Evolutionary conservation across 2,329 filamentous ascomycete species (phyloP).

Genomic region (Cordyceps cateniannulata): DNA sequence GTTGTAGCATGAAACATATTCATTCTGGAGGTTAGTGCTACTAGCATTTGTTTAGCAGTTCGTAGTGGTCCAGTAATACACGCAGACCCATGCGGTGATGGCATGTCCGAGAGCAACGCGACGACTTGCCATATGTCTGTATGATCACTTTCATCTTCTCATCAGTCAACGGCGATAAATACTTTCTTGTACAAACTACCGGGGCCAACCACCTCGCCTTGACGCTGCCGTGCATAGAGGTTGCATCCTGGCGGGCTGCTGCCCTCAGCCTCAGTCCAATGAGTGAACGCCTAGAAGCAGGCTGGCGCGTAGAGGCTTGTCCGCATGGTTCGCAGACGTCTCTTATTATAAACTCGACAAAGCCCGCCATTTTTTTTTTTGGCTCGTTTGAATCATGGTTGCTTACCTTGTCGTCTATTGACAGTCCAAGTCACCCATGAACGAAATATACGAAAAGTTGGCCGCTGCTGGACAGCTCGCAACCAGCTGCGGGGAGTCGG

Average conservation of each 20-base stretch:
- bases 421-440: too few relatives aligned
- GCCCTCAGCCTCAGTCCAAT: not conserved
- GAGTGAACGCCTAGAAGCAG: not conserved
- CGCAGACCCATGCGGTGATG: not conserved
- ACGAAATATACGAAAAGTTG: conserved; percentile 11
- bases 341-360: too few relatives aligned
- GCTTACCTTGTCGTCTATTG: too few relatives aligned
- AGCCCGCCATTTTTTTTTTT: not conserved
- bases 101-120: not conserved
- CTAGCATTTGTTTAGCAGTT: too few relatives aligned
- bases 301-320: not conserved
- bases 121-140: not conserved
- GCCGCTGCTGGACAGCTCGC: conserved; percentile 1
- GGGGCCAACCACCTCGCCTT: too few relatives aligned
- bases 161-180: too few relatives aligned
- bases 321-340: too few relatives aligned
- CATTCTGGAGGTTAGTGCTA: not conserved
- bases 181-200: too few relatives aligned
- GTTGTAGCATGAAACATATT: not conserved
- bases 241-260: not conserved
- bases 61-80: too few relatives aligned
- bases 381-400: too few relatives aligned
- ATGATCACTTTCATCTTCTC: not conserved
- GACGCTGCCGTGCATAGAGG: not conserved
- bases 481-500: not conserved